A percentile compares a stretch with the other conserved stretches of the same genome.
These are phyloP conservation scores for Fallopia convolvulus DNA, from an alignment of 148 eudicot genomes.

Conservation along the genomic window DNA sequence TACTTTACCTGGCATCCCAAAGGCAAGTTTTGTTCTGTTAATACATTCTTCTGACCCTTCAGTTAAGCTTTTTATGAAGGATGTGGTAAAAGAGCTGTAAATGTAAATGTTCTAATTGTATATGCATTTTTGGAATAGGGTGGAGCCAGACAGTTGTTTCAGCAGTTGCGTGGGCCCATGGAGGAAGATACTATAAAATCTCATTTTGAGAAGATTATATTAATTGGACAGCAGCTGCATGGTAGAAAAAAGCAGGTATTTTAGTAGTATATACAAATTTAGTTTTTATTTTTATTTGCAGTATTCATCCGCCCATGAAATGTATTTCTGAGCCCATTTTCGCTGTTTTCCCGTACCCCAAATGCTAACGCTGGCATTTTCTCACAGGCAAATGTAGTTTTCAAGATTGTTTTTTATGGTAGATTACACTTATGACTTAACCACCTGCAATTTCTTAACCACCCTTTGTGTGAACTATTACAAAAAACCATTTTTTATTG, in stretches of 20 bases:
- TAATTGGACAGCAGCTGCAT: constrained; percentile 51
- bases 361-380: not conserved
- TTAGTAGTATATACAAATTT: not conserved
- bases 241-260: constrained; percentile 53
- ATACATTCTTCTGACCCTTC: not conserved
- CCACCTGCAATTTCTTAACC: not conserved
- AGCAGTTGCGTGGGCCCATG: constrained; percentile 79
- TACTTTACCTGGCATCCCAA: constrained; percentile 95
- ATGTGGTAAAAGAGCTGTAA: not conserved
- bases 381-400: not conserved
- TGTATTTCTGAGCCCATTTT: not conserved
- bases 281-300: not conserved
- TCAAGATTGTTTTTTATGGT: not conserved
- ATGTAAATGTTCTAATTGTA: not conserved
- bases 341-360: not conserved
- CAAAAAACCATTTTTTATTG: not conserved
- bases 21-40: constrained; percentile 31
- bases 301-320: not conserved
- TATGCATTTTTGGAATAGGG: constrained; percentile 44
- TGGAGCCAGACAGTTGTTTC: constrained; percentile 92
- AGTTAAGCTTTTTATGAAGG: not conserved
- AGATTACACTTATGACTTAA: not conserved
- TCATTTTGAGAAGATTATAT: constrained; percentile 78
- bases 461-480: not conserved
- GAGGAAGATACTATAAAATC: constrained; percentile 88